phyloP scores from a whole-genome alignment of 176 grass and related monocot species.

The Oryza brachyantha region DNA sequence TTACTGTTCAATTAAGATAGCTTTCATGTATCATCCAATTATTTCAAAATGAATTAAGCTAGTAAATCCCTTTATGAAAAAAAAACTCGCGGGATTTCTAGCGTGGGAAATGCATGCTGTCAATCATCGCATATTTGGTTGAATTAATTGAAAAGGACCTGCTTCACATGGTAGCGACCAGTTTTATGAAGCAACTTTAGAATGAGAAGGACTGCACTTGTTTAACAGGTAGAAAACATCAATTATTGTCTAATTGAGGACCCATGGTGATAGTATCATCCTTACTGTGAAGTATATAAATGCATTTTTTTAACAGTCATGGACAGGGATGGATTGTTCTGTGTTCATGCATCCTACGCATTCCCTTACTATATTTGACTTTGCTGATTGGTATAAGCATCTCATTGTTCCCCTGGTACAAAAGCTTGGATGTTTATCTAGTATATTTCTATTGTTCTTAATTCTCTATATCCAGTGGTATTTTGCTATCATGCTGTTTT shows the following conservation, averaged over 20 bases:
- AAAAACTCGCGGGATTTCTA: background rate
- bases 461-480: background rate
- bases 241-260: constrained; percentile 11
- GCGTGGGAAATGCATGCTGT: background rate
- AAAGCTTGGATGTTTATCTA: background rate
- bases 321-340: background rate
- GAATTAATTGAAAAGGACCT: constrained; percentile 30
- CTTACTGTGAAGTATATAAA: background rate
- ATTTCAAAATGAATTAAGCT: constrained; percentile 5
- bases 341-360: background rate
- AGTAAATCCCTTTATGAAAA: background rate
- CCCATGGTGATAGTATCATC: background rate
- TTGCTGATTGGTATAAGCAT: background rate
- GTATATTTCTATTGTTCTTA: background rate
- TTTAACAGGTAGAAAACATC: constrained; percentile 13
- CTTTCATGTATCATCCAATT: background rate
- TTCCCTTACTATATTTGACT: background rate
- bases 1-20: background rate
- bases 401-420: background rate
- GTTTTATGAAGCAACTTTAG: constrained; percentile 20
- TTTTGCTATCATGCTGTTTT: constrained; percentile 17
- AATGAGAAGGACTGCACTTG: constrained; percentile 26
- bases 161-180: constrained; percentile 29
- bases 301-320: background rate
- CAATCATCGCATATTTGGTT: constrained; percentile 28